phyloP scores from a whole-genome alignment of 2,329 filamentous ascomycete genomes.

The Fonsecaea erecta region DNA sequence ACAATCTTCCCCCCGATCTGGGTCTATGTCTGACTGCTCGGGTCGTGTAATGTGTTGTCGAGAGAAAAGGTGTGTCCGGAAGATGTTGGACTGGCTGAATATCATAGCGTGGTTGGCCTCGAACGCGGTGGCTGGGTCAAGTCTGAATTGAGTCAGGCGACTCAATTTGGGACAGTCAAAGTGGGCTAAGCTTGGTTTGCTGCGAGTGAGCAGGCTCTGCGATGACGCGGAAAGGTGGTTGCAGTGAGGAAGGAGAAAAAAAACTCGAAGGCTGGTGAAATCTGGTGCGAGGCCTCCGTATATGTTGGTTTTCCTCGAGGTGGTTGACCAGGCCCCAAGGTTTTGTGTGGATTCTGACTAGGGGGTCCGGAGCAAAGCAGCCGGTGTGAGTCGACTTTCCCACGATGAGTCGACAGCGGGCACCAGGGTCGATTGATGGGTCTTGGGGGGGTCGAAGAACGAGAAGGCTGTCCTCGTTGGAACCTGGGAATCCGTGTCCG shows the following conservation, averaged over 20 bases:
- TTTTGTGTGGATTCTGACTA: slow-evolving; percentile 17
- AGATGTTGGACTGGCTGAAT: slow-evolving; percentile 36
- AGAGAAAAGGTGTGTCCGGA: slow-evolving; percentile 32
- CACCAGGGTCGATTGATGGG: slow-evolving; percentile 3
- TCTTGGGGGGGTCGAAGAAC: slow-evolving; percentile 12
- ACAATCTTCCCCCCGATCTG: slow-evolving; percentile 36
- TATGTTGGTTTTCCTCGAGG: slow-evolving; percentile 22
- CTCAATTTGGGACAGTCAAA: slow-evolving; percentile 27
- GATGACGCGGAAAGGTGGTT: slow-evolving; percentile 30
- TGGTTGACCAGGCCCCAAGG: slow-evolving; percentile 6
- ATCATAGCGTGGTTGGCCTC: slow-evolving; percentile 36
- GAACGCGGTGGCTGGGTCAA: slow-evolving; percentile 26
- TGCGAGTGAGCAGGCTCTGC: slow-evolving; percentile 20
- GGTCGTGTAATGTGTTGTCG: slow-evolving; percentile 30
- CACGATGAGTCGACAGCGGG: slow-evolving; percentile 24
- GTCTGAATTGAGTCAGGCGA: slow-evolving; percentile 34
- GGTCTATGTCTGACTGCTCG: slow-evolving; percentile 33
- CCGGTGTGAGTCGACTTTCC: slow-evolving; percentile 31
- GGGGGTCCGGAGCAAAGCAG: slow-evolving; percentile 25
- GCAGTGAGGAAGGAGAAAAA: slow-evolving; percentile 23
- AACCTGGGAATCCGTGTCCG: slow-evolving; percentile 20
- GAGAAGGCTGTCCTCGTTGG: slow-evolving; percentile 20
- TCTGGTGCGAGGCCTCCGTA: slow-evolving; percentile 11
- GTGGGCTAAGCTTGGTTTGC: slow-evolving; percentile 14
- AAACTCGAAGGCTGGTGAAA: slow-evolving; percentile 29